Conservation (phyloP, 352 stramenopile genomes). For the Thalassiosira mediterranea region DNA sequence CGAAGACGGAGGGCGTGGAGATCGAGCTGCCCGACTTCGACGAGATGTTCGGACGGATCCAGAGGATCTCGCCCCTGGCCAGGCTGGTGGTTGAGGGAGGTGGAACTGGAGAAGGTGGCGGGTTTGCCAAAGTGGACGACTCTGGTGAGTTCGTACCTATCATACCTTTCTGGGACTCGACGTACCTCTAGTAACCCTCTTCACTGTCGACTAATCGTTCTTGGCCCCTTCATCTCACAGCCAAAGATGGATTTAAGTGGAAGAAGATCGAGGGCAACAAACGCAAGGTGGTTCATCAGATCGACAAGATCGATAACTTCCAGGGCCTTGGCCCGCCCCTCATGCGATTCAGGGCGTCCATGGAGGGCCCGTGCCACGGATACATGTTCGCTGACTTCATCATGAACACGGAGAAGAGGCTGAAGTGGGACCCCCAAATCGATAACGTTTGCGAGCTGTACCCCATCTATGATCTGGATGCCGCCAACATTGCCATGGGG, state of each 20-base stretch:
- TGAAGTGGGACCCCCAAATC: conserved; percentile 55
- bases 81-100: conserved; percentile 43
- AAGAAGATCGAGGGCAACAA: conserved; percentile 55
- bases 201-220: too few relatives aligned
- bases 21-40: conserved; percentile 80
- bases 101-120: conserved; percentile 40
- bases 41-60: conserved; percentile 73
- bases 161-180: too few relatives aligned
- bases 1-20: conserved; percentile 64
- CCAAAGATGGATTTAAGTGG: conserved; percentile 31
- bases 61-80: conserved; percentile 66
- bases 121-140: conserved; percentile 44
- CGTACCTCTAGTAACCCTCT: too few relatives aligned
- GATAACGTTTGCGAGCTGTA: conserved; percentile 53
- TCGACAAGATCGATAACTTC: conserved; percentile 62
- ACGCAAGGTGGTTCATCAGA: conserved; percentile 42
- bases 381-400: conserved; percentile 57
- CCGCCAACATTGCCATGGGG: conserved; percentile 55
- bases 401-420: conserved; percentile 46
- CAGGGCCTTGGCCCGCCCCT: conserved; percentile 48
- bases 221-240: background rate
- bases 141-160: conserved; percentile 34
- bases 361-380: conserved; percentile 50
- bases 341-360: conserved; percentile 46
- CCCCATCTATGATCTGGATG: conserved; percentile 48